Conservation (phyloP, 345 rosid genomes). For the Gynandropsis gynandra region DNA sequence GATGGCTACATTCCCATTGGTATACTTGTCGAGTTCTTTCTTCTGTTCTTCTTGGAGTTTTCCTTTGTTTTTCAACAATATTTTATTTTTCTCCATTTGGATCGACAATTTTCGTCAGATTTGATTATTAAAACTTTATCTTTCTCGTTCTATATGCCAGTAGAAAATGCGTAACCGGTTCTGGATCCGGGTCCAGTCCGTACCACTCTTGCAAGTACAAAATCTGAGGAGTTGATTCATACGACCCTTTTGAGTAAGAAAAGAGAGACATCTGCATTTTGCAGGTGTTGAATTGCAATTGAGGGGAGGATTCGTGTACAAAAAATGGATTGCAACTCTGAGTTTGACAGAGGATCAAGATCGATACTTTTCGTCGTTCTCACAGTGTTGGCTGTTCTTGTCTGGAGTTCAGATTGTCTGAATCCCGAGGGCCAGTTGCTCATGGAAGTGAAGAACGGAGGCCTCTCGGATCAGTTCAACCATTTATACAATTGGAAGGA, state of each 20-base stretch:
- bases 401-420: slow-evolving; percentile 43
- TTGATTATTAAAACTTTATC: not conserved
- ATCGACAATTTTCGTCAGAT: slow-evolving; percentile 18
- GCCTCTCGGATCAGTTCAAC: slow-evolving; percentile 41
- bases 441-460: slow-evolving; percentile 45
- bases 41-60: not conserved
- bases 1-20: slow-evolving; percentile 23
- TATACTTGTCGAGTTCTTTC: slow-evolving; percentile 8
- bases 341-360: slow-evolving; percentile 12
- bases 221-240: slow-evolving; percentile 8
- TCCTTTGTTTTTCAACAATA: not conserved
- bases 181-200: slow-evolving; percentile 14
- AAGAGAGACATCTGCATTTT: slow-evolving; percentile 14
- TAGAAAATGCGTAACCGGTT: not conserved
- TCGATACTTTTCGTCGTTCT: slow-evolving; percentile 24
- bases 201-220: not conserved
- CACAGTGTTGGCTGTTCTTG: slow-evolving; percentile 32
- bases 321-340: slow-evolving; percentile 25
- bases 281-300: slow-evolving; percentile 19
- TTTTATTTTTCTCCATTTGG: not conserved
- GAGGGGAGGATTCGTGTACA: slow-evolving; percentile 11
- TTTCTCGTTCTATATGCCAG: not conserved
- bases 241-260: not conserved
- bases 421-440: slow-evolving; percentile 66
- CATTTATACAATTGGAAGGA: slow-evolving; percentile 58